Conservation (phyloP, 257 asterid species). For the Capsicum chinense region DNA sequence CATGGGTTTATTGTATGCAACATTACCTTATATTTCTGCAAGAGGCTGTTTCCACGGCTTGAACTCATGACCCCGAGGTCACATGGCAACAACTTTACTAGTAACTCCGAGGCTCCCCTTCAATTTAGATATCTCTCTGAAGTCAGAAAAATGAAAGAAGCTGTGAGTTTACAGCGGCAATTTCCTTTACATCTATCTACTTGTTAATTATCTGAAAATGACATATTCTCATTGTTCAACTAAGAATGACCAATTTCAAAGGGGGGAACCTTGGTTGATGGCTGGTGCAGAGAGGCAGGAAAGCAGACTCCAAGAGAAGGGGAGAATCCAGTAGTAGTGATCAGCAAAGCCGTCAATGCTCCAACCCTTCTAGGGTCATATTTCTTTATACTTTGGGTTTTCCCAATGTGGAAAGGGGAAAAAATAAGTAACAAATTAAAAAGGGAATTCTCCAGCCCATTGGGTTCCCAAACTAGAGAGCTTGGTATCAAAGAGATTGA, state of each 20-base stretch:
- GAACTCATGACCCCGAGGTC: too few relatives aligned
- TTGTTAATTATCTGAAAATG: conserved; percentile 20
- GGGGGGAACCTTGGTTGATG: not conserved
- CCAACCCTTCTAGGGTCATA: conserved; percentile 12
- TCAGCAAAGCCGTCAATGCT: not conserved
- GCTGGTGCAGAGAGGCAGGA: conserved; percentile 3
- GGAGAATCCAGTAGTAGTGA: conserved; percentile 7
- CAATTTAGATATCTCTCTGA: conserved; percentile 5
- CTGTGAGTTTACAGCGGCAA: not conserved
- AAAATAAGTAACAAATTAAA: not conserved
- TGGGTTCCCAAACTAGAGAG: not conserved
- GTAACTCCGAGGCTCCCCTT: too few relatives aligned
- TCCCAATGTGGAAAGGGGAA: conserved; percentile 17
- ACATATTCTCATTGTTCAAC: not conserved
- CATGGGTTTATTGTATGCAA: too few relatives aligned
- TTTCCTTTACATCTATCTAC: not conserved
- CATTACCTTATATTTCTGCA: too few relatives aligned
- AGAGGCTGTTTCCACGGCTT: too few relatives aligned
- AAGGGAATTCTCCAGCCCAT: not conserved
- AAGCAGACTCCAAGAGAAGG: conserved; percentile 11
- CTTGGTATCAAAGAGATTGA: not conserved
- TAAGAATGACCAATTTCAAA: not conserved
- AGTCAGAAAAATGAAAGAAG: conserved; percentile 8
- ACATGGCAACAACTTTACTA: too few relatives aligned
- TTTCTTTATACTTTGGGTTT: not conserved